These are phyloP conservation scores for Trametes cubensis DNA, from an alignment of 768 basidiomycete species.

Conservation along the genomic window DNA sequence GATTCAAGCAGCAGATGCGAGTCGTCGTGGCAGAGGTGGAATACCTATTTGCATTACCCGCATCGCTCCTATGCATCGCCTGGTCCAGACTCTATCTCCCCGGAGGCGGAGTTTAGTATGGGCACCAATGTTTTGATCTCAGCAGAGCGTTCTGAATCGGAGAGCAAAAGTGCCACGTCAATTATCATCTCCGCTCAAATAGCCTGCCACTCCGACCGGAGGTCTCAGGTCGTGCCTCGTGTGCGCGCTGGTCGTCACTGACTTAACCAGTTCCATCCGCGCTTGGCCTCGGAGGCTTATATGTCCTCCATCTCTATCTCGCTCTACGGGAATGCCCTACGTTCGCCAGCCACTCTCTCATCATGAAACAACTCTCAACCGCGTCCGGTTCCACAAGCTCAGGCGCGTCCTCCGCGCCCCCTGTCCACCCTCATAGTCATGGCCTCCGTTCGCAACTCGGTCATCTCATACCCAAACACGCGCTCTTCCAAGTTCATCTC, in stretches of 20 bases:
- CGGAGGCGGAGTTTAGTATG: not conserved
- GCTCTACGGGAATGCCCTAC: constrained; percentile 18
- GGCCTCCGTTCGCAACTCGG: constrained; percentile 59
- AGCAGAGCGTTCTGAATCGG: not conserved
- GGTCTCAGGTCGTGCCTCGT: constrained; percentile 2
- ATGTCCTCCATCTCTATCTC: constrained; percentile 4
- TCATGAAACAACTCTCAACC: constrained; percentile 16
- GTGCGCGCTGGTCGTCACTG: constrained; percentile 3
- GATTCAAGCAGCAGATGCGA: not conserved
- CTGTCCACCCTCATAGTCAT: constrained; percentile 19
- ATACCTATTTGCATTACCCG: constrained; percentile 8
- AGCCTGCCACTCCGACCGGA: not conserved
- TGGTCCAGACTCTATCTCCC: not conserved
- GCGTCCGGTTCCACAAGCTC: constrained; percentile 22
- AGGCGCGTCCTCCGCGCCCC: constrained; percentile 18
- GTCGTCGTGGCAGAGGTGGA: constrained; percentile 1
- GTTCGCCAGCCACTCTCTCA: not conserved
- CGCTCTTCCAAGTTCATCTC: constrained; percentile 63
- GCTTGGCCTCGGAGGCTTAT: constrained; percentile 8
- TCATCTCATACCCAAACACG: constrained; percentile 64
- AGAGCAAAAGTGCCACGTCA: not conserved
- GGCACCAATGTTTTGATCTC: no score
- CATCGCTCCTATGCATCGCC: constrained; percentile 5
- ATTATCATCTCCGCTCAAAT: not conserved
- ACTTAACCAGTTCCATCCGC: constrained; percentile 9